Evolutionary conservation across 352 stramenopile genomes (phyloP).

Genomic region (Pythium aristosporum): DNA sequence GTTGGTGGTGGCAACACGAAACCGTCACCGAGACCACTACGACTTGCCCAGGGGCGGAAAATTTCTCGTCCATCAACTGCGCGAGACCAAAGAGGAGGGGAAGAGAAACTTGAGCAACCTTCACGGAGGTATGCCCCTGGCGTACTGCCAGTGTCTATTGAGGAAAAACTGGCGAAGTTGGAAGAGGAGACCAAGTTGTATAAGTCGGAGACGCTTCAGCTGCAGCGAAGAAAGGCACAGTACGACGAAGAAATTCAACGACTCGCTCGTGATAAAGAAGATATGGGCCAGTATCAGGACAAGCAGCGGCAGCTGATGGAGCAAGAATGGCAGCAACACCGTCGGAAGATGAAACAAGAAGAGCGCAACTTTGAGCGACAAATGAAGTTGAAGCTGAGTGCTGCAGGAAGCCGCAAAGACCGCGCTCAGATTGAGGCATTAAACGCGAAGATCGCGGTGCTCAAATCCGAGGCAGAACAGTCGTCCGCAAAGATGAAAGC

Average conservation of each 20-base stretch:
- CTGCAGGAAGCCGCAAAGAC: slow-evolving; percentile 57
- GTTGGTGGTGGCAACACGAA: neutral
- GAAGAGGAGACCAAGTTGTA: slow-evolving; percentile 88
- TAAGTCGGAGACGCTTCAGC: slow-evolving; percentile 74
- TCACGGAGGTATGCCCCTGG: slow-evolving; percentile 3
- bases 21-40: neutral
- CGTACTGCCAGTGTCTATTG: slow-evolving; percentile 57
- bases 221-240: slow-evolving; percentile 70
- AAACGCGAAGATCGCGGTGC: slow-evolving; percentile 81
- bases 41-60: neutral
- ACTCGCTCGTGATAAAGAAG: slow-evolving; percentile 46
- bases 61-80: neutral
- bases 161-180: slow-evolving; percentile 78
- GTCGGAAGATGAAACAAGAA: slow-evolving; percentile 75
- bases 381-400: slow-evolving; percentile 67
- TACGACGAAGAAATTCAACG: slow-evolving; percentile 66
- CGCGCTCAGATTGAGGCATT: slow-evolving; percentile 67
- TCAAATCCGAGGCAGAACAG: slow-evolving; percentile 62
- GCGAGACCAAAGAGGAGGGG: neutral
- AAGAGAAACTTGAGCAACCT: neutral
- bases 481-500: slow-evolving; percentile 57
- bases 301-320: slow-evolving; percentile 55
- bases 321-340: slow-evolving; percentile 68
- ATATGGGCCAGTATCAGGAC: slow-evolving; percentile 51
- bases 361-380: slow-evolving; percentile 66